Base-by-base conservation (phyloP, 345 rosid species). In the Salix arbutifolia region DNA sequence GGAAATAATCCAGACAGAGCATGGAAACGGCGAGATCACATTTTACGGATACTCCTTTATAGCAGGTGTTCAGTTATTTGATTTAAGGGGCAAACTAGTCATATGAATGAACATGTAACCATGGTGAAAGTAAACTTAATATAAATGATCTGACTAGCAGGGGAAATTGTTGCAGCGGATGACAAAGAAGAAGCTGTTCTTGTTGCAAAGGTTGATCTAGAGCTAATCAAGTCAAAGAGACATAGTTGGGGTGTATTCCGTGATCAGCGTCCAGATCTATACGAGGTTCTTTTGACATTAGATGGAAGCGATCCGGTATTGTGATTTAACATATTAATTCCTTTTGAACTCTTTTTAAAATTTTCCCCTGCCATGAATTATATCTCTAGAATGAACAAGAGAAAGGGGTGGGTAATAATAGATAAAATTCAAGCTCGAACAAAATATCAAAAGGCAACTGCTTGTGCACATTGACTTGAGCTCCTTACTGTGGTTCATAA, bases 201-300 rank as follows among this genome's bases (percentile, higher is more conserved):
- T 11, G 82, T 93, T 77, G 97, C 98, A 30, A 73, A 83, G 74
- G 93, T 96, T 76, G 94, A 96, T 86, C 94, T 93, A 2, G 92
- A 85, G 44, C 86, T 77, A 84, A 89, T 93, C 74, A 96, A 90
- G 81, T 69, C 76, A 2, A 93, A 88, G 84, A 89, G 99, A 79
- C 88, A 85, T 81, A 79, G 99, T 53, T 93, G 99, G 98, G 98
- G 95, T 23, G 83, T 93, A 70, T 96, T 93, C 81, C 94, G 95
- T 66, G 98, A 96, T 83, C 92, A 94, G 0, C 89, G 96, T 42
- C 98, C 99, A 1, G 94, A 91, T 65, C 81, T 92, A 48, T 93
- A 92, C 86, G 91, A 90, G 88, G 98, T 86, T 82, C 94, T 96
- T 78, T 86, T 96, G 83, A 93, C 99, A 70, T 86, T 80, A 77